Base-by-base conservation (phyloP, 176 grass and related monocot genomes). In the Rhynchospora pubera region DNA sequence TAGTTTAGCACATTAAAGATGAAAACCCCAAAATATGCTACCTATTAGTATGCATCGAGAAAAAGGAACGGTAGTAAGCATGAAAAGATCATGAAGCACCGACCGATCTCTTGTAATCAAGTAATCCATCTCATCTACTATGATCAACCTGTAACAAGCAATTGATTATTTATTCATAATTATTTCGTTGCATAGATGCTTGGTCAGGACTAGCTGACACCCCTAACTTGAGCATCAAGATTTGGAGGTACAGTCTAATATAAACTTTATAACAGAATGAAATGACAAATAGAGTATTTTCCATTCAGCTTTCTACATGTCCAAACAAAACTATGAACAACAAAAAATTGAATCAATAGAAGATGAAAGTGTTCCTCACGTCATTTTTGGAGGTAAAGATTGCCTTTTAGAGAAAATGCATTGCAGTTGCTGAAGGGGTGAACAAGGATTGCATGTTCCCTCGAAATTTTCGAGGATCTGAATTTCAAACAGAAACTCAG, bases 101-200 rank as follows among this genome's bases (percentile, higher is more conserved):
- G 86, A 88, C 5, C 84, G 79, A 57, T 99, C 97, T 84, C 88
- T 95, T 79, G 93, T 99, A 84, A 99, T 90, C 32, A 96, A 87
- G 72, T 93, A 99, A 81, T 99, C 93, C 89, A 99, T 96, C 91
- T 99, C 97, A 74, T 99, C 97, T 57, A 90, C 89, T 83, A 99
- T 82, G 48, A 99, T 84, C 87, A 99, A 83, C 62, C 97, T 96
- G 80, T 68, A 57, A 77, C 39, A 80, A 65, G 68, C 57, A 56
- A 82, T 66, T 12, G 9, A 46, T 70, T 39, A 39, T 39, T 39
- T 39, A 65, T 62, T 64, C 21, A 30, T 82, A 55, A 32, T 53
- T 23, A 82, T 65, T 28, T 44, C 57, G 30, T 70, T 44, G 7
- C 19, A 6, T 46, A 43, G 65, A 68, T 70, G 8, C 18, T 70